Evolutionary conservation across 1,284 basidiomycete genomes (phyloP), one percentile per base, ranked within the genome.

Genomic region (Malassezia slooffiae): DNA sequence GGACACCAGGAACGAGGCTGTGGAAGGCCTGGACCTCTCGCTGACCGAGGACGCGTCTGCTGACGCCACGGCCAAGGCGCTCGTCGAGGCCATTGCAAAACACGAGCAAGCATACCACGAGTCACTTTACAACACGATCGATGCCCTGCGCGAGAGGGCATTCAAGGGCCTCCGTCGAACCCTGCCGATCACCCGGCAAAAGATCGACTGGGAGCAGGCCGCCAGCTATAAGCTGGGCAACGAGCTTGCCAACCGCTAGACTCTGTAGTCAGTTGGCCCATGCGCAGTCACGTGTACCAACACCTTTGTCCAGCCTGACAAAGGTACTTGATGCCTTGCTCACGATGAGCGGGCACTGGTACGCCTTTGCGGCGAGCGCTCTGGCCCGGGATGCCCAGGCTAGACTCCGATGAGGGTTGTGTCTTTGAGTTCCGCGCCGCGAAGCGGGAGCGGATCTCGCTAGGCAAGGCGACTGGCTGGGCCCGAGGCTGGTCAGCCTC

Each of bases 171-270:
- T 69, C 5, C 46, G 67, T 16, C 55, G 64, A 28, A 55, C 55
- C 30, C 26, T 69, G 41, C 67, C 67, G 2, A 38, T 69, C 38
- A 67, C 67, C 8, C 47, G 57, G 35, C 62, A 69, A 46, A 66
- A 66, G 48, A 43, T 69, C 21, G 64, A 69, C 42, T 69, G 67
- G 67, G 60, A 67, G 34, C 64, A 67, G 54, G 61, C 63, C 40
- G 49, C 57, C 17, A 57, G 57, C 30, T 65, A 65, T 39, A 57
- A 57, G 30, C 24, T 65, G 9, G 54, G 58, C 3, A 40, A 53
- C 16, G 57, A 65, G 37, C 35, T 65, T 17, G 44, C 52, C 24
- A 45, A 46, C 24, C 23, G n/a, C n/a, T n/a, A n/a, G n/a, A n/a
- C n/a, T n/a, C n/a, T n/a, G n/a, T n/a, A n/a, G n/a, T n/a, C n/a